Base-by-base conservation (phyloP, 306 rosid species). In the Rubus parviflorus region DNA sequence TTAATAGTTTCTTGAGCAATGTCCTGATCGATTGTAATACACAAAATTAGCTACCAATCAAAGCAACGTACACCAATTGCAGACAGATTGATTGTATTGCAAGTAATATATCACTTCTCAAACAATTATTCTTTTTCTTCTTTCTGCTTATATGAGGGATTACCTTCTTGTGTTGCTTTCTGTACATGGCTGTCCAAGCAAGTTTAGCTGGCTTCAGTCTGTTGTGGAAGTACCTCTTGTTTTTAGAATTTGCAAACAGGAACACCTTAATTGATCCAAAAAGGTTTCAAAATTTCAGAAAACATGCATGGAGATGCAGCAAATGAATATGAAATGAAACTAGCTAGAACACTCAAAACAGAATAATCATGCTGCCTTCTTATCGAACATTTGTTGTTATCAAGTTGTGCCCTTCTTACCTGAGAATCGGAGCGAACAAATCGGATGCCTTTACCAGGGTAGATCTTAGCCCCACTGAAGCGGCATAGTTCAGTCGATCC, bases 151-250 rank as follows among this genome's bases (percentile, higher is more conserved):
- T 7, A 23, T 14, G 4, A 38, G 3, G 47, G 3, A 4, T 25
- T 46, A 88, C 93, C 93, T 88, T 93, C 86, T 90, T 90, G 61
- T 85, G 97, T 52, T 91, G 97, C 87, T 91, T 91, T 79, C 92
- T 82, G 66, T 75, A 91, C 87, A 91, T 89, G 49, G 94, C 92
- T 63, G 92, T 89, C 94, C 92, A 87, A 30, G 92, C 85, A 43
- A 91, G 92, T 88, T 89, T 89, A 0, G 92, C 88, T 20, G 93
- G 93, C 92, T 91, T 91, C 90, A 91, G 63, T 35, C 88, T 74
- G 75, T 91, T 91, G 88, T 91, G 90, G 77, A 89, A 89, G 72
- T 89, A 89, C 75, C 93, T 70, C 75, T 89, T 91, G 69, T 91
- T 89, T 86, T 89, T 91, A 15, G 97, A 91, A 80, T 89, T 88